phyloP scores from a whole-genome alignment of 2,329 filamentous ascomycete genomes.

The Ascochyta koolunga region DNA sequence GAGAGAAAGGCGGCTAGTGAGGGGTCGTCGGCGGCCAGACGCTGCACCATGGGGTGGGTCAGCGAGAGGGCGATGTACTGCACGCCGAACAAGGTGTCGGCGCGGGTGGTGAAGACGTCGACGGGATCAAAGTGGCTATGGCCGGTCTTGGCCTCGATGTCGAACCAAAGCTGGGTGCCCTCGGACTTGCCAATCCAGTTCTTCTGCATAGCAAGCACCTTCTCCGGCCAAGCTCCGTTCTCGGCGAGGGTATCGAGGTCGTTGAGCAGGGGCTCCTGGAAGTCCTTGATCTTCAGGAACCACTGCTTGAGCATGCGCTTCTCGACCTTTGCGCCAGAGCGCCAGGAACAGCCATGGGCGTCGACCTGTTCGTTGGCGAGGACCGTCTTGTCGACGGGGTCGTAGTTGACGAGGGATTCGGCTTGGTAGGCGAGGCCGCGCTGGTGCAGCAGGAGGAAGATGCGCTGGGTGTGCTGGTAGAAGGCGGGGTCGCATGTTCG shows the following conservation, averaged over 20 bases:
- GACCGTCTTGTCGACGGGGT: conserved; percentile 87
- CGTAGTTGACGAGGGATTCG: conserved; percentile 86
- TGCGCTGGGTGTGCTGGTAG: conserved; percentile 86
- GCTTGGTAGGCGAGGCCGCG: conserved; percentile 81
- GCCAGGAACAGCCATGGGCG: conserved; percentile 82
- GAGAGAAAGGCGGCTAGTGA: conserved; percentile 72
- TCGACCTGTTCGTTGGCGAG: conserved; percentile 95
- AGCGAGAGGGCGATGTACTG: conserved; percentile 83
- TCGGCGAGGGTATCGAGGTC: conserved; percentile 71
- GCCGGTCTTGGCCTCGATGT: conserved; percentile 53
- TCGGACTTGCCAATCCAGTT: conserved; percentile 86
- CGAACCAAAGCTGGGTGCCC: conserved; percentile 75
- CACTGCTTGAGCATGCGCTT: conserved; percentile 82
- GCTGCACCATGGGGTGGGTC: conserved; percentile 70
- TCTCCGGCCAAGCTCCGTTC: conserved; percentile 76
- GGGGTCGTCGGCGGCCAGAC: conserved; percentile 64
- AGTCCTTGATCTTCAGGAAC: conserved; percentile 85
- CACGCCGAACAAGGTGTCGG: conserved; percentile 85
- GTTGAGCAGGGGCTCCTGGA: conserved; percentile 72
- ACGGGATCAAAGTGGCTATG: conserved; percentile 57
- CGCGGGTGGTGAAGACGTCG: conserved; percentile 81
- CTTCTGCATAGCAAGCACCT: conserved; percentile 80
- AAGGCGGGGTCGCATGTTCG: conserved; percentile 83
- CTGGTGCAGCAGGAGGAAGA: conserved; percentile 79
- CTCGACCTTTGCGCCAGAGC: conserved; percentile 83